A percentile compares a stretch with the other conserved stretches of the same genome.
Evolutionary conservation across 371 early-diverging fungal genomes (phyloP).

Genomic region (Apophysomyces ossiformis): DNA sequence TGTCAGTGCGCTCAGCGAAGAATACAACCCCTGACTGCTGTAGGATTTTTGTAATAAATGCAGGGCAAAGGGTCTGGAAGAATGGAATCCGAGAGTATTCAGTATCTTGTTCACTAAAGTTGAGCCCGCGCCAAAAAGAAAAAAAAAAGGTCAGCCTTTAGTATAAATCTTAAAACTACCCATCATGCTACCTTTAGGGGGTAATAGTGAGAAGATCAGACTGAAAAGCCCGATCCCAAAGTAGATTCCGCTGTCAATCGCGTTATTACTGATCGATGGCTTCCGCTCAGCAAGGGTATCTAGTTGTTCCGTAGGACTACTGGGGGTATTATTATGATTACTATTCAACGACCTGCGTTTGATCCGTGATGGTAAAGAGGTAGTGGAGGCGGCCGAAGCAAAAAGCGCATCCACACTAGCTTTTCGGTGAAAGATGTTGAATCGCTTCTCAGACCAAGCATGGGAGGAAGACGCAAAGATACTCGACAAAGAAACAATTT

Average conservation of each 20-base stretch:
- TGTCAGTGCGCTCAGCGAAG: constrained; percentile 44
- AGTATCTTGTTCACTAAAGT: constrained; percentile 44
- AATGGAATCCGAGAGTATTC: constrained; percentile 53
- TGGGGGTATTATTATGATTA: too few species aligned
- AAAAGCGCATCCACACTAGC: constrained; percentile 19
- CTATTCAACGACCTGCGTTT: background rate
- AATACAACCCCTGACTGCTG: constrained; percentile 42
- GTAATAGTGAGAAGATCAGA: constrained; percentile 51
- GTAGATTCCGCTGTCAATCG: constrained; percentile 48
- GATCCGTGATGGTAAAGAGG: background rate
- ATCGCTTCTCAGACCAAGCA: constrained; percentile 35
- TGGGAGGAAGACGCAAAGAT: constrained; percentile 16
- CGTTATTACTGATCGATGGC: constrained; percentile 16
- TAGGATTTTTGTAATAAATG: constrained; percentile 46
- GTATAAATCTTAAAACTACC: constrained; percentile 2
- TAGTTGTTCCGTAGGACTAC: background rate
- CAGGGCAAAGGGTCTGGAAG: constrained; percentile 53
- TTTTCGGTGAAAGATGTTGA: constrained; percentile 33
- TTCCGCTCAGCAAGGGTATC: background rate
- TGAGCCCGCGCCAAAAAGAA: background rate
- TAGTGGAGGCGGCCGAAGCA: constrained; percentile 8
- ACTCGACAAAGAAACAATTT: constrained; percentile 5
- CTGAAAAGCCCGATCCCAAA: constrained; percentile 54
- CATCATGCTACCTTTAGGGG: constrained; percentile 44
- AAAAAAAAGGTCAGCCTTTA: background rate